These are phyloP conservation scores for Artemisia tridentata DNA, from an alignment of 129 eudicot species.

Conservation along the genomic window DNA sequence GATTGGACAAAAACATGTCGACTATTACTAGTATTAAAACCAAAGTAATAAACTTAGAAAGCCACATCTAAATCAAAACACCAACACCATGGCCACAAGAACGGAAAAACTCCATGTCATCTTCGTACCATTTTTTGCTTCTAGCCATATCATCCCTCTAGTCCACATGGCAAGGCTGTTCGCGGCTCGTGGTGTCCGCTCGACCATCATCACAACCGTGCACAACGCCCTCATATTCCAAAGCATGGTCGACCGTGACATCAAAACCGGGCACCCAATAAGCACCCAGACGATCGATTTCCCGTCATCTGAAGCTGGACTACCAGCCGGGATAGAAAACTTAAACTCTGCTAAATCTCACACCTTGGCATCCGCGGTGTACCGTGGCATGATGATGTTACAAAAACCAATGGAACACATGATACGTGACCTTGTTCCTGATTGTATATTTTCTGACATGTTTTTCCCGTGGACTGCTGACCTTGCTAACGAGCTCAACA, in stretches of 20 bases:
- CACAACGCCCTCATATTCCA: conserved; percentile 31
- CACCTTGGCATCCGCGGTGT: neutral
- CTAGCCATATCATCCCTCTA: conserved; percentile 43
- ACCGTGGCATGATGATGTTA: conserved; percentile 22
- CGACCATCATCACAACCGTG: conserved; percentile 43
- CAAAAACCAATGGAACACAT: conserved; percentile 24
- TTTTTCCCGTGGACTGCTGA: conserved; percentile 51
- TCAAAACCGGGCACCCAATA: conserved; percentile 12
- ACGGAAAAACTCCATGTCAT: conserved; percentile 31
- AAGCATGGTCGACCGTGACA: conserved; percentile 10
- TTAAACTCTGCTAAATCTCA: neutral
- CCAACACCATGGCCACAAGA: no score
- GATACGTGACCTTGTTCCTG: conserved; percentile 27
- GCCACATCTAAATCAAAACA: no score
- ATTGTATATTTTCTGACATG: conserved; percentile 51
- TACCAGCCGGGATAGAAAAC: conserved; percentile 38
- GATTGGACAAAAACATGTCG: no score
- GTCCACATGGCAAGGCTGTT: conserved; percentile 33
- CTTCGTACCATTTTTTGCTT: conserved; percentile 31
- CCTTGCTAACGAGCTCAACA: conserved; percentile 36
- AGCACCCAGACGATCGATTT: conserved; percentile 23
- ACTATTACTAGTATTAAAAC: no score
- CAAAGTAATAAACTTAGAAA: no score
- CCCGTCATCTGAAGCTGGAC: conserved; percentile 29
- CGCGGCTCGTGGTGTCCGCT: conserved; percentile 31